Percentiles rank a stretch among this genome's conserved stretches.
phyloP scores from a whole-genome alignment of 768 basidiomycete species.

The Hirschioporus abietinus region DNA sequence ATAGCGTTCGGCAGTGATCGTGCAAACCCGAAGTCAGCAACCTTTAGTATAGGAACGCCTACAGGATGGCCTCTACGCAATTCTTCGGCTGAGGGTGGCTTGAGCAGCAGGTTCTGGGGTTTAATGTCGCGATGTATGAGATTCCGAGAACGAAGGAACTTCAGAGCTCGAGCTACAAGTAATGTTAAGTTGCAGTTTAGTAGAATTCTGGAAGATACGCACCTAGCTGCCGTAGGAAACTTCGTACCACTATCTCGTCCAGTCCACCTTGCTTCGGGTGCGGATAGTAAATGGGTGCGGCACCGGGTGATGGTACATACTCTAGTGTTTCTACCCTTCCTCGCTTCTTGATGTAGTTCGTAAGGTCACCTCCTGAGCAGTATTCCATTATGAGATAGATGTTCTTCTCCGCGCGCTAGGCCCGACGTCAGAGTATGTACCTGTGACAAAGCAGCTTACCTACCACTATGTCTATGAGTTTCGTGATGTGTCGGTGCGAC shows the following conservation, averaged over 20 bases:
- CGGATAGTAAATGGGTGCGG: constrained; percentile 77
- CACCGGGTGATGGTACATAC: constrained; percentile 65
- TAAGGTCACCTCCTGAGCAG: constrained; percentile 93
- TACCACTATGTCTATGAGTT: constrained; percentile 89
- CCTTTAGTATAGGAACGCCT: constrained; percentile 91
- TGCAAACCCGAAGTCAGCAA: constrained; percentile 98
- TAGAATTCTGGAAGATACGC: constrained; percentile 19
- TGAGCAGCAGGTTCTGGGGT: constrained; percentile 93
- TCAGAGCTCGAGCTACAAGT: constrained; percentile 79
- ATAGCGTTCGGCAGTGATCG: constrained; percentile 85
- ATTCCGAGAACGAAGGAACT: constrained; percentile 83
- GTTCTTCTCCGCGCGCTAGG: constrained; percentile 64
- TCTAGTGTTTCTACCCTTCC: constrained; percentile 88
- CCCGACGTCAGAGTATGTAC: constrained; percentile 19
- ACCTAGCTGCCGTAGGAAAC: constrained; percentile 90
- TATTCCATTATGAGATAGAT: constrained; percentile 98
- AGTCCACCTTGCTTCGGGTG: constrained; percentile 90
- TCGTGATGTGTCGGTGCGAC: constrained; percentile 90
- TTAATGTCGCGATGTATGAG: constrained; percentile 98
- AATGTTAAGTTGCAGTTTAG: neutral
- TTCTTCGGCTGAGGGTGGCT: constrained; percentile 74
- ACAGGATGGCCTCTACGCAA: constrained; percentile 83
- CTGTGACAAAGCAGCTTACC: constrained; percentile 17
- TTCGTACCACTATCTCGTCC: constrained; percentile 84
- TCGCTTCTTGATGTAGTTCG: constrained; percentile 96